Percentiles rank a stretch among this genome's conserved stretches.
Conservation (phyloP, 179 eudicot species). For the Amaranthus tricolor region DNA sequence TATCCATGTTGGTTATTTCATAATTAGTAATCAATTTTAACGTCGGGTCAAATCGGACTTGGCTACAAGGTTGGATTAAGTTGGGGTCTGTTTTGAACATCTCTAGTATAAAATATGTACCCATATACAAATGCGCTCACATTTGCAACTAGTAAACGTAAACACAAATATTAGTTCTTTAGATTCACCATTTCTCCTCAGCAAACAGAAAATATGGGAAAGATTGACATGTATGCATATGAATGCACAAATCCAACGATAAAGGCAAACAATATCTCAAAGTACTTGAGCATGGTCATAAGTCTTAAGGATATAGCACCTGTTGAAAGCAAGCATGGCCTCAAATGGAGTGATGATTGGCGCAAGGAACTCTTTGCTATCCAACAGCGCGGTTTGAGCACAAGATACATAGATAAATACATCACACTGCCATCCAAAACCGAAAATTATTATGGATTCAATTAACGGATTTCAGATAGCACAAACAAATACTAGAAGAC, state of each 20-base stretch:
- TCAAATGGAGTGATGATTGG: conserved; percentile 96
- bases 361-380: conserved; percentile 96
- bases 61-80: no score
- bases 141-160: background rate
- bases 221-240: background rate
- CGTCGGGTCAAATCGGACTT: no score
- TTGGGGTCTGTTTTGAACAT: no score
- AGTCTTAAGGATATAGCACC: conserved; percentile 40
- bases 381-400: conserved; percentile 94
- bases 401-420: conserved; percentile 87
- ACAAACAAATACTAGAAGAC: background rate
- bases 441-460: background rate
- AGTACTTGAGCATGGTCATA: background rate
- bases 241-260: background rate
- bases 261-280: background rate
- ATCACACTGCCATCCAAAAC: conserved; percentile 68
- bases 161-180: background rate
- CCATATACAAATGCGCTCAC: background rate
- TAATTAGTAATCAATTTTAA: no score
- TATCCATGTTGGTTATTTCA: no score
- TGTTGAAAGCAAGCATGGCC: conserved; percentile 81
- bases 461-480: background rate
- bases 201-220: background rate
- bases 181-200: background rate
- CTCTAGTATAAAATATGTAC: background rate